Evolutionary conservation across 108 stramenopile genomes (phyloP).

Genomic region (Aurantiochytrium sp.): DNA sequence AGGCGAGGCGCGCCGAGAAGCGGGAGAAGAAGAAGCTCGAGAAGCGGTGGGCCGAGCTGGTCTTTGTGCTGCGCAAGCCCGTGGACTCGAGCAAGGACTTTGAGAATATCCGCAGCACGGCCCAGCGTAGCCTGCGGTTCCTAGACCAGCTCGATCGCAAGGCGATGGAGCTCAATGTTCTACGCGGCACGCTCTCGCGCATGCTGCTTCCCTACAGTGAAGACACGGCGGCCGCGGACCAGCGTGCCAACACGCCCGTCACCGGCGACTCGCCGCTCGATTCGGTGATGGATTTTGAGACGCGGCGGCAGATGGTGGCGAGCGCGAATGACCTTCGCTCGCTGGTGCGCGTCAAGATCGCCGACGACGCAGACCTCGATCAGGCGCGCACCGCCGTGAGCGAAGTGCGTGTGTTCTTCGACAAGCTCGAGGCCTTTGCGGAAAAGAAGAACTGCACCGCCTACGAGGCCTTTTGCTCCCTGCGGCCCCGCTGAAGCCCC

Average conservation of each 20-base stretch:
- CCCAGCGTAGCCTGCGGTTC: constrained; percentile 35
- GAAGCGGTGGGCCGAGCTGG: not conserved
- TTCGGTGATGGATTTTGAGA: not conserved
- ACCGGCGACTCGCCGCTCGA: not conserved
- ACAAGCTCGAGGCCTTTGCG: constrained; percentile 14
- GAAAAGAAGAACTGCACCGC: not conserved
- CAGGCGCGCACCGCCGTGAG: constrained; percentile 36
- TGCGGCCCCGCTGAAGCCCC: not conserved
- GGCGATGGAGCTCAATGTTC: constrained; percentile 35
- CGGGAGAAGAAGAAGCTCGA: not conserved
- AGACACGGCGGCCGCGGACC: constrained; percentile 41
- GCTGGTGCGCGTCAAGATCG: constrained; percentile 49
- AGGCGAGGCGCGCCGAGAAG: constrained; percentile 10
- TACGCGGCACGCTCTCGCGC: constrained; percentile 42
- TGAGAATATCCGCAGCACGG: not conserved
- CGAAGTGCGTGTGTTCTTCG: constrained; percentile 31
- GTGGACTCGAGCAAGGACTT: not conserved
- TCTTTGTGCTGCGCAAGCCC: not conserved
- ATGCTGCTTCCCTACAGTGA: constrained; percentile 48
- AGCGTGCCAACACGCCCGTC: constrained; percentile 30
- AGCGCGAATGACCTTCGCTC: constrained; percentile 40
- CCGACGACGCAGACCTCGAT: constrained; percentile 44
- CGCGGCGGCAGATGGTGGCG: constrained; percentile 28
- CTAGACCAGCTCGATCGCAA: constrained; percentile 25
- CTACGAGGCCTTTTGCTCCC: not conserved